Evolutionary conservation across 1,284 basidiomycete genomes (phyloP).

Genomic region (Apiotrichum mycotoxinovorans): DNA sequence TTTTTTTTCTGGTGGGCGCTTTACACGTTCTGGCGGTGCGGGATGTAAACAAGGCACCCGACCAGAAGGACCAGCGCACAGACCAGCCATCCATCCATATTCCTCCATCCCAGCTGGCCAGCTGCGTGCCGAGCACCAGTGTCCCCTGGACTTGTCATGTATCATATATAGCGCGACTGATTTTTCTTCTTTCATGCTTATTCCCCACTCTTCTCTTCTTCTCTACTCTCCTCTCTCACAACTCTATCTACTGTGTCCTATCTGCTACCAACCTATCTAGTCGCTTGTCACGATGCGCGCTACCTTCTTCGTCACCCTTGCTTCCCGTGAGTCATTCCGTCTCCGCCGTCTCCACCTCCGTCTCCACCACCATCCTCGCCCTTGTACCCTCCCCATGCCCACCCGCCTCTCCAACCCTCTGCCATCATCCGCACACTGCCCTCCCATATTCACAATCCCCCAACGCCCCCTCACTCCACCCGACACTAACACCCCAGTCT

Average conservation of each 20-base stretch:
- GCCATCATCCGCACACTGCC: too few species aligned
- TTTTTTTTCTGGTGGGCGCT: too few species aligned
- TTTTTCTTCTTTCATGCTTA: neutral
- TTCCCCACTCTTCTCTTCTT: neutral
- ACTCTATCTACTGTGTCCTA: neutral
- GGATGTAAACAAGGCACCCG: neutral
- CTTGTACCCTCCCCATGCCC: neutral
- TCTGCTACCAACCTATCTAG: neutral
- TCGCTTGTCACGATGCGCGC: neutral
- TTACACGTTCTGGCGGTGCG: too few species aligned
- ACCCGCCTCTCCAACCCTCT: too few species aligned
- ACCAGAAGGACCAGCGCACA: neutral
- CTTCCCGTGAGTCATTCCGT: neutral
- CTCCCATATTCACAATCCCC: too few species aligned
- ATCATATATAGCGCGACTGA: neutral
- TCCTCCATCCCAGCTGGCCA: neutral
- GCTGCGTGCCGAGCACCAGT: neutral
- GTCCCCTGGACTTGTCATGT: too few species aligned
- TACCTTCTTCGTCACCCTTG: neutral
- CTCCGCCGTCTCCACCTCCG: neutral
- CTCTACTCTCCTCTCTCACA: neutral
- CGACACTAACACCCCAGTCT: neutral
- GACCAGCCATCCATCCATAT: neutral
- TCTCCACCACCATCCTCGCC: too few species aligned
- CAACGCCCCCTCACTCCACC: neutral